phyloP scores from a whole-genome alignment of 2,329 filamentous ascomycete species.

The Cryphonectria radicalis region DNA sequence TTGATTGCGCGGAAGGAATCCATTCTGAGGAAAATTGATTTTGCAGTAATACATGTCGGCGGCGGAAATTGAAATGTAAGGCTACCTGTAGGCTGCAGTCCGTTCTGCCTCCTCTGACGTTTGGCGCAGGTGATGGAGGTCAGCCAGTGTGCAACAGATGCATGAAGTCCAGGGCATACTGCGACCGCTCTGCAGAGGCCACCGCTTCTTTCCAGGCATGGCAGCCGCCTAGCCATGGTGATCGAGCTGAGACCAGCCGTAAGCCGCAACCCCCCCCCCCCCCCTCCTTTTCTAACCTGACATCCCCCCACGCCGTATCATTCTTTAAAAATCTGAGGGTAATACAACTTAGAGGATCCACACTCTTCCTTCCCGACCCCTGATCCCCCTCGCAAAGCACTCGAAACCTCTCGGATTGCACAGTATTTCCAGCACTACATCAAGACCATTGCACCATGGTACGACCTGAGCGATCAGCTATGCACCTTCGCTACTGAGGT shows the following conservation, averaged over 20 bases:
- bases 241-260: neutral
- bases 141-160: neutral
- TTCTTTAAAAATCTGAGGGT: neutral
- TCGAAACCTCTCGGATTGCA: neutral
- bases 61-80: neutral
- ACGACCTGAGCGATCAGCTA: neutral
- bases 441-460: neutral
- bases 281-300: too few species aligned
- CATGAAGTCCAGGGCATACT: neutral
- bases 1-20: neutral
- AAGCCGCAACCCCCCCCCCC: neutral
- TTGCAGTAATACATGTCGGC: neutral
- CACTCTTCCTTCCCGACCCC: neutral
- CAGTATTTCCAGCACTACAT: constrained; percentile 5
- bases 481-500: constrained; percentile 5
- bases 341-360: neutral
- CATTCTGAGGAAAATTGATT: neutral
- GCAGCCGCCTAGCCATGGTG: neutral
- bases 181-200: neutral
- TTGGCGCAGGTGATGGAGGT: neutral
- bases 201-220: neutral
- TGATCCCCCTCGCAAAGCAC: neutral
- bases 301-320: neutral
- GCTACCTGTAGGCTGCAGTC: neutral
- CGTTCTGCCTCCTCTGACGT: neutral